phyloP scores from a whole-genome alignment of 2,329 filamentous ascomycete species.

The Fusarium secorum region DNA sequence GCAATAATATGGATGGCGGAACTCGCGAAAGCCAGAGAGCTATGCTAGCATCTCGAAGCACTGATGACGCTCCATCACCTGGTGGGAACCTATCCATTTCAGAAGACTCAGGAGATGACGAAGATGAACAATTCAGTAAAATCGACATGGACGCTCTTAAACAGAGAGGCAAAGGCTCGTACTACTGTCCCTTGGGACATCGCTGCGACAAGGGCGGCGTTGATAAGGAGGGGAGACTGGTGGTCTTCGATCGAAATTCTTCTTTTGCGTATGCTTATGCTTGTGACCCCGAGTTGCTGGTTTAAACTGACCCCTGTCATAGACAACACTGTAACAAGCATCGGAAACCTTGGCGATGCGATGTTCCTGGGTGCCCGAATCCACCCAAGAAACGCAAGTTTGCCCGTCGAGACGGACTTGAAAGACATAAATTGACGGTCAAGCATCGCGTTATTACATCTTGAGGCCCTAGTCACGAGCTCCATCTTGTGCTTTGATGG shows the following conservation, averaged over 20 bases:
- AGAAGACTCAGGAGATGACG: constrained; percentile 44
- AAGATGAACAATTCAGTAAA: constrained; percentile 47
- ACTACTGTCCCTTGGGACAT: constrained; percentile 48
- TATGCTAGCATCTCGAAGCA: constrained; percentile 34
- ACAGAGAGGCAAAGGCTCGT: constrained; percentile 51
- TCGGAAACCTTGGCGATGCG: constrained; percentile 52
- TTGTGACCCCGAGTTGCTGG: constrained; percentile 11
- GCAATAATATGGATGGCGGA: constrained; percentile 34
- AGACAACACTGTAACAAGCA: constrained; percentile 56
- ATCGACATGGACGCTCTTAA: constrained; percentile 52
- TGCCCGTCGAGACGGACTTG: constrained; percentile 52
- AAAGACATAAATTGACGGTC: constrained; percentile 52
- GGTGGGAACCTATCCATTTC: constrained; percentile 40
- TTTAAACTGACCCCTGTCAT: constrained; percentile 30
- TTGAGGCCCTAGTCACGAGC: constrained; percentile 31
- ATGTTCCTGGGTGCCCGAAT: constrained; percentile 51
- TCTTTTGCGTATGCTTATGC: constrained; percentile 48
- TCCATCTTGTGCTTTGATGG: constrained; percentile 24
- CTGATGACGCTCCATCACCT: constrained; percentile 21
- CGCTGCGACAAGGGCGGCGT: constrained; percentile 53
- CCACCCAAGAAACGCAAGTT: constrained; percentile 53
- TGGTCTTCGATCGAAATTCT: constrained; percentile 53
- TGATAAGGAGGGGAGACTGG: constrained; percentile 49
- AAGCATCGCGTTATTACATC: constrained; percentile 47
- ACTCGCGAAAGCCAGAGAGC: constrained; percentile 35